Evolutionary conservation across 2,329 filamentous ascomycete genomes (phyloP).

Genomic region (Pseudocercospora pini-densiflorae): DNA sequence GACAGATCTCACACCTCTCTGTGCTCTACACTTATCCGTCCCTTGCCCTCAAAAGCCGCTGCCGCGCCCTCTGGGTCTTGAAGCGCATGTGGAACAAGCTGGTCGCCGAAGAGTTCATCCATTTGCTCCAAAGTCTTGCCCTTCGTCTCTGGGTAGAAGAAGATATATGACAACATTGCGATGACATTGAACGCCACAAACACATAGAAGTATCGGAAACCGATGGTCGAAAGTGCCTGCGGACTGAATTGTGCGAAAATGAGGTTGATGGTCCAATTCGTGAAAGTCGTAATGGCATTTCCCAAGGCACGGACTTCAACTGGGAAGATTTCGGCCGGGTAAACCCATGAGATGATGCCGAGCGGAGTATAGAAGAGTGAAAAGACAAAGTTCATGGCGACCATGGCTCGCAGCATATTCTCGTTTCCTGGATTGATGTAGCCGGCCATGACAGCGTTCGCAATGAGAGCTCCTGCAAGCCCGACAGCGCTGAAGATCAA

Average conservation of each 20-base stretch:
- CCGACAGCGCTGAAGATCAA: constrained; percentile 45
- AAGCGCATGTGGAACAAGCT: constrained; percentile 44
- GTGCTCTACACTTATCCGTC: not conserved
- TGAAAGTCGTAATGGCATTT: constrained; percentile 50
- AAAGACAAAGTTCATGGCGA: constrained; percentile 55
- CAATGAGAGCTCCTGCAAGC: constrained; percentile 46
- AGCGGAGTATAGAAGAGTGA: constrained; percentile 51
- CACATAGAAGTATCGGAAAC: constrained; percentile 56
- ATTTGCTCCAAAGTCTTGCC: constrained; percentile 44
- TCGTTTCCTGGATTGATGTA: constrained; percentile 43
- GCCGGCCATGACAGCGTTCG: constrained; percentile 48
- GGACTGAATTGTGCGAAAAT: constrained; percentile 57
- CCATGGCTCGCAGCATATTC: constrained; percentile 46
- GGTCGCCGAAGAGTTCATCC: constrained; percentile 36
- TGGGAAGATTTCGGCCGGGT: not conserved
- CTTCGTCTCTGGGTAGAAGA: constrained; percentile 63
- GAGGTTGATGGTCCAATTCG: constrained; percentile 53
- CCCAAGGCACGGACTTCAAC: constrained; percentile 45
- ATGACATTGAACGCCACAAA: constrained; percentile 56
- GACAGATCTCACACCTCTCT: not conserved
- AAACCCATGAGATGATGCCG: constrained; percentile 54
- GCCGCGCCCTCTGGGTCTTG: constrained; percentile 35
- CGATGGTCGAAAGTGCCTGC: constrained; percentile 47
- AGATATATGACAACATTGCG: constrained; percentile 42
- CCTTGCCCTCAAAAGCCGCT: not conserved